phyloP scores from a whole-genome alignment of 2,329 filamentous ascomycete genomes.

The Ilyonectria sp. region DNA sequence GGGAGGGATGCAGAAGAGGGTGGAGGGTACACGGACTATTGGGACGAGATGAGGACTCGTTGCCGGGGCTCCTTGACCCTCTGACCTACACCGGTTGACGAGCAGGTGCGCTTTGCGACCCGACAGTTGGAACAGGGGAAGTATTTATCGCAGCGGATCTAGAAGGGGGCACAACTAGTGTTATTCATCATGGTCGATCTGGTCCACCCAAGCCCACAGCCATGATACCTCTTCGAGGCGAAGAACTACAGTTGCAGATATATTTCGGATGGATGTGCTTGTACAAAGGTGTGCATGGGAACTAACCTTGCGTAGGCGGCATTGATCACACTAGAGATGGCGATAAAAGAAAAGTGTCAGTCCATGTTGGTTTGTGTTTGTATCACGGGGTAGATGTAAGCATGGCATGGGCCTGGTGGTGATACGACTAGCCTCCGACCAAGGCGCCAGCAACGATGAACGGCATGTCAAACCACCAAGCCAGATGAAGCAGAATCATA shows the following conservation, averaged over 20 bases:
- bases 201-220: not conserved
- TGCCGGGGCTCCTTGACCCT: slow-evolving; percentile 69
- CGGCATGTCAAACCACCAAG: not conserved
- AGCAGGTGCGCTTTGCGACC: slow-evolving; percentile 67
- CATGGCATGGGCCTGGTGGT: slow-evolving; percentile 1
- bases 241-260: slow-evolving; percentile 15
- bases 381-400: slow-evolving; percentile 15
- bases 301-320: slow-evolving; percentile 58
- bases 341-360: not conserved
- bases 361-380: not conserved
- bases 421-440: not conserved
- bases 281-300: not conserved
- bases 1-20: slow-evolving; percentile 8
- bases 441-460: not conserved
- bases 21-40: slow-evolving; percentile 65
- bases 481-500: not conserved
- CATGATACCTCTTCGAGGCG: slow-evolving; percentile 4
- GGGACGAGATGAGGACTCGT: slow-evolving; percentile 71
- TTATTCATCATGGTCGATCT: slow-evolving; percentile 37
- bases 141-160: slow-evolving; percentile 74
- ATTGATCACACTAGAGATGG: slow-evolving; percentile 61
- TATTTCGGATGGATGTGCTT: not conserved
- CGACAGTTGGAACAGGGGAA: slow-evolving; percentile 72
- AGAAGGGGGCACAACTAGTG: slow-evolving; percentile 23
- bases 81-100: slow-evolving; percentile 68